Percentiles rank a stretch among this genome's conserved stretches.
These are phyloP conservation scores for Cyclocybe cylindracea DNA, from an alignment of 768 basidiomycete genomes.

Conservation along the genomic window DNA sequence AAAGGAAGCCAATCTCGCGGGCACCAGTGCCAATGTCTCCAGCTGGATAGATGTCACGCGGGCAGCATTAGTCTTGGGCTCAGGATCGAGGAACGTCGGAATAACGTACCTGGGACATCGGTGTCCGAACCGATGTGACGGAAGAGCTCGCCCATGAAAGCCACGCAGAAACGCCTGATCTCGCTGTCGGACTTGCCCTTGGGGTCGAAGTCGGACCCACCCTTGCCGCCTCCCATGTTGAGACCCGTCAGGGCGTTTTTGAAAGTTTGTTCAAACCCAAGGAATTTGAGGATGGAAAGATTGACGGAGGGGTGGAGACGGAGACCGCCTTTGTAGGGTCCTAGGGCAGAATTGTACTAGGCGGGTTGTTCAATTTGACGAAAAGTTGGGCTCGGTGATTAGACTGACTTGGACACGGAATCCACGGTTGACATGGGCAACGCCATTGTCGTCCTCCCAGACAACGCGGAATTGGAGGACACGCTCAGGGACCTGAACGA, in stretches of 20 bases:
- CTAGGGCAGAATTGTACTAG: constrained; percentile 76
- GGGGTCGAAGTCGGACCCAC: constrained; percentile 79
- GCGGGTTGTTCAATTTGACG: neutral
- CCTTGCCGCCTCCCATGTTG: constrained; percentile 80
- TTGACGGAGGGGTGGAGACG: constrained; percentile 80
- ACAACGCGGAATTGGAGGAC: constrained; percentile 70
- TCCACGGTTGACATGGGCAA: constrained; percentile 68
- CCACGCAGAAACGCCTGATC: constrained; percentile 68
- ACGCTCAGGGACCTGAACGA: constrained; percentile 59
- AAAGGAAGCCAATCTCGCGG: constrained; percentile 75
- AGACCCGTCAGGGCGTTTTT: constrained; percentile 80
- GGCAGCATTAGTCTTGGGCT: neutral
- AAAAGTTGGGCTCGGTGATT: neutral
- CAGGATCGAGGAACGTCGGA: neutral
- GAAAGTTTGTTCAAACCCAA: constrained; percentile 81
- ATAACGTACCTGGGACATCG: constrained; percentile 60
- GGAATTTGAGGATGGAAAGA: constrained; percentile 82
- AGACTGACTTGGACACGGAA: constrained; percentile 67
- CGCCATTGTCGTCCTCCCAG: constrained; percentile 74
- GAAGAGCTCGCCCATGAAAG: constrained; percentile 77
- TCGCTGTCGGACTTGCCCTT: constrained; percentile 79
- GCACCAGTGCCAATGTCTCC: constrained; percentile 77
- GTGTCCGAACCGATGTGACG: constrained; percentile 74
- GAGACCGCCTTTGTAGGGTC: constrained; percentile 80
- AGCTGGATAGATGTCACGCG: constrained; percentile 32